Evolutionary conservation across 2,329 filamentous ascomycete genomes (phyloP).

Genomic region (Penicillium sp.): DNA sequence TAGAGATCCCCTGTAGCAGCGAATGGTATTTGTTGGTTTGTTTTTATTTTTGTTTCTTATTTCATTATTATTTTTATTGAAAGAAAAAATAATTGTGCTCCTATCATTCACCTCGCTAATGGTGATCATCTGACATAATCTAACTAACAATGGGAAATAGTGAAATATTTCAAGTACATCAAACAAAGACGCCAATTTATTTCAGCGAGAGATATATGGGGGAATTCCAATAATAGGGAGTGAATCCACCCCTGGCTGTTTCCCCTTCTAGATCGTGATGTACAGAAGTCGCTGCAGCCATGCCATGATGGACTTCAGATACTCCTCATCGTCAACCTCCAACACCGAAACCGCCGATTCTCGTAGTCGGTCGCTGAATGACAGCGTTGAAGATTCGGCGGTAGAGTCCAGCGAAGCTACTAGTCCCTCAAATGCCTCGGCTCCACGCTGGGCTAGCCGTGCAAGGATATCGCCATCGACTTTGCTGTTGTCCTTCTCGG

Average conservation of each 20-base stretch:
- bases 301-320: constrained; percentile 4
- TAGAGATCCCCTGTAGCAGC: no score
- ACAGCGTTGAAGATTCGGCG: background rate
- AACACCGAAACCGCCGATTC: background rate
- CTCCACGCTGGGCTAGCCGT: constrained; percentile 55
- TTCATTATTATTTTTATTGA: background rate
- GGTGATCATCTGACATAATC: constrained; percentile 1
- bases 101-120: background rate
- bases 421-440: constrained; percentile 34
- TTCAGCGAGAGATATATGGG: background rate
- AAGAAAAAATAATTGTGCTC: background rate
- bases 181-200: background rate
- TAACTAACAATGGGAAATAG: background rate
- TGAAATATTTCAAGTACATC: background rate
- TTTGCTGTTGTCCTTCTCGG: constrained; percentile 56
- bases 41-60: background rate
- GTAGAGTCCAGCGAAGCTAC: constrained; percentile 29
- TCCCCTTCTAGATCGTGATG: background rate
- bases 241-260: background rate
- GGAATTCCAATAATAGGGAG: background rate
- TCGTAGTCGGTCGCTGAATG: background rate
- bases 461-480: constrained; percentile 69
- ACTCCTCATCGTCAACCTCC: constrained; percentile 2
- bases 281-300: constrained; percentile 12
- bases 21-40: background rate